Base-by-base conservation (phyloP, 176 grass and related monocot genomes). In the Carex pumila region DNA sequence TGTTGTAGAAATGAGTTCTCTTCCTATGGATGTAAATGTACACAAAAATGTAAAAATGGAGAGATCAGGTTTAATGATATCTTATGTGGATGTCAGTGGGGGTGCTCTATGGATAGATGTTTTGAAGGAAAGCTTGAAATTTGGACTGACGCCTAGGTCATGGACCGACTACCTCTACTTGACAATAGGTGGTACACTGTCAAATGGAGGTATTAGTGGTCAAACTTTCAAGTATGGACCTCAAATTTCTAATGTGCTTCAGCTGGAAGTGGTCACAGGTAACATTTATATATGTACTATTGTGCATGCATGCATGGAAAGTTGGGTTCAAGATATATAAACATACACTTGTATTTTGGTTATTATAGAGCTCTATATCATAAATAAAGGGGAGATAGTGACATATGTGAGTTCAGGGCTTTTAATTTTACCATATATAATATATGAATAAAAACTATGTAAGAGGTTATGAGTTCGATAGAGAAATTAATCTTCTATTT, bases 181-280 rank as follows among this genome's bases (percentile, higher is more conserved):
- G 64, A 97, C 91, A 54, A 84, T 97, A 53, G 94, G 94, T 84
- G 94, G 94, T 81, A 97, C 94, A 66, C 90, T 97, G 37, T 97
- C 94, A 61, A 97, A 97, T 76, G 94, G 70, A 31, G 94, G 94
- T 72, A 94, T 97, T 79, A 94, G 94, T 69, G 94, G 94, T 55
- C 94, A 97, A 89, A 83, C 94, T 65, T 97, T 97, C 90, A 94
- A 97, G 85, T 82, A 94, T 90, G 94, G 92, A 71, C 92, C 94
- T 85, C 94, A 97, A 88, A 97, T 97, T 86, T 82, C 58, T 84
- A 97, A 97, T 86, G 94, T 94, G 54, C 88, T 94, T 80, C 76
- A 97, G 65, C 90, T 97, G 5, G 87, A 97, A 66, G 92, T 94
- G 62, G 90, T 97, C 84, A 94, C 94, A 85, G 94, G 92, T 97